These are phyloP conservation scores for Oryza punctata DNA, from an alignment of 176 grass and related monocot species.

Conservation along the genomic window DNA sequence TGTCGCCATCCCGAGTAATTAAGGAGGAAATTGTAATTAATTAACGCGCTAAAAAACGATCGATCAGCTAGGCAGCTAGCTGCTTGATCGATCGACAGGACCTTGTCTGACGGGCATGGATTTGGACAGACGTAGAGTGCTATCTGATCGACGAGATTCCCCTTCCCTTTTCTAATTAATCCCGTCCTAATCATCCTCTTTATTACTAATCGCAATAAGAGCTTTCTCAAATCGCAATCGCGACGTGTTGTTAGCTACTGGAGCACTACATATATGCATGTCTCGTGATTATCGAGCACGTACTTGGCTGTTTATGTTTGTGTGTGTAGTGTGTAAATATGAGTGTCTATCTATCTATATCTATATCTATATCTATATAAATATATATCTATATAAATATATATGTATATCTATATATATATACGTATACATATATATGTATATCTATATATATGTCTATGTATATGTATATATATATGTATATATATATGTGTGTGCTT, in stretches of 20 bases:
- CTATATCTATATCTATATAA: no score
- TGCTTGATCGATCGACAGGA: neutral
- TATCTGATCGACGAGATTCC: neutral
- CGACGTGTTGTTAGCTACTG: neutral
- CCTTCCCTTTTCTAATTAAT: constrained; percentile 11
- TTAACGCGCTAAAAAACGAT: neutral
- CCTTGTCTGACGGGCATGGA: neutral
- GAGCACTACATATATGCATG: neutral
- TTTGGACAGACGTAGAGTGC: neutral
- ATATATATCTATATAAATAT: no score
- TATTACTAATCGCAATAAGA: neutral
- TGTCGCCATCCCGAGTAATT: neutral
- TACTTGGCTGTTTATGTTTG: neutral
- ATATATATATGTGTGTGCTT: no score
- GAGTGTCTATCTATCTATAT: no score
- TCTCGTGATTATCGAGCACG: neutral
- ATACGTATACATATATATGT: neutral
- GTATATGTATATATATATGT: neutral
- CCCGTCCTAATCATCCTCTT: neutral
- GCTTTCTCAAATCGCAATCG: neutral
- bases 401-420: neutral
- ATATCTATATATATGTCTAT: no score
- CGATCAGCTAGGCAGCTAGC: neutral
- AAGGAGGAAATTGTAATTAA: neutral
- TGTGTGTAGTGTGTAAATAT: no score